A percentile compares a stretch with the other conserved stretches of the same genome.
These are phyloP conservation scores for Senna siamea DNA, from an alignment of 306 rosid species.

Conservation along the genomic window DNA sequence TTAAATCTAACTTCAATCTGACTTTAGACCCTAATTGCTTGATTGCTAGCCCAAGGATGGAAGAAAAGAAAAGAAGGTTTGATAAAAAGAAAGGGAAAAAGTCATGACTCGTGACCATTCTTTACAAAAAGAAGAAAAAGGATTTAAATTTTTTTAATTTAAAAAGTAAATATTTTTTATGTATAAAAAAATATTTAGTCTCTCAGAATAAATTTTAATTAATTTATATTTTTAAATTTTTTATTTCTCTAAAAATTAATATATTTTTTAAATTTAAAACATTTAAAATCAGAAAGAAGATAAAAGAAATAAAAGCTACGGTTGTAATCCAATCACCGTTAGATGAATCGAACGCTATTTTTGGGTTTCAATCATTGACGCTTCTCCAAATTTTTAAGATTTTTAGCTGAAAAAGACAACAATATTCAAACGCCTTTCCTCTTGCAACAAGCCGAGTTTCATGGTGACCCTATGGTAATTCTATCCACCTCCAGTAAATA, in stretches of 20 bases:
- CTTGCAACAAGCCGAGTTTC: not conserved
- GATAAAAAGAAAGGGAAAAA: slow-evolving; percentile 6
- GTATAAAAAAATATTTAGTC: too few relatives aligned
- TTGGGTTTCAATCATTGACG: not conserved
- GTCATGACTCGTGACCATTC: too few relatives aligned
- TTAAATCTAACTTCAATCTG: not conserved
- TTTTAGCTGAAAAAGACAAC: not conserved
- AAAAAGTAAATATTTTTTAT: too few relatives aligned
- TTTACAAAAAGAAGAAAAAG: too few relatives aligned
- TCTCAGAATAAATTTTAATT: too few relatives aligned
- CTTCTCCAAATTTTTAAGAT: not conserved
- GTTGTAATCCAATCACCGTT: slow-evolving; percentile 2
- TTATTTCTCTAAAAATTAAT: too few relatives aligned
- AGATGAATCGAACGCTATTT: not conserved
- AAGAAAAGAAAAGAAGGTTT: not conserved
- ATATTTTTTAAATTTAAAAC: too few relatives aligned
- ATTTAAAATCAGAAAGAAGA: too few relatives aligned
- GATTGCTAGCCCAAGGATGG: not conserved
- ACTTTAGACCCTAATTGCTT: not conserved
- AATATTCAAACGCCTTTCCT: not conserved
- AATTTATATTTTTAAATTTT: too few relatives aligned
- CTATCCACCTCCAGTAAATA: not conserved
- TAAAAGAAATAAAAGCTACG: not conserved
- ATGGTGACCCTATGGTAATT: not conserved
- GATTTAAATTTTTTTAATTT: too few relatives aligned